Base-by-base conservation (phyloP, 768 basidiomycete genomes). In the Hortiboletus flavorubellus region DNA sequence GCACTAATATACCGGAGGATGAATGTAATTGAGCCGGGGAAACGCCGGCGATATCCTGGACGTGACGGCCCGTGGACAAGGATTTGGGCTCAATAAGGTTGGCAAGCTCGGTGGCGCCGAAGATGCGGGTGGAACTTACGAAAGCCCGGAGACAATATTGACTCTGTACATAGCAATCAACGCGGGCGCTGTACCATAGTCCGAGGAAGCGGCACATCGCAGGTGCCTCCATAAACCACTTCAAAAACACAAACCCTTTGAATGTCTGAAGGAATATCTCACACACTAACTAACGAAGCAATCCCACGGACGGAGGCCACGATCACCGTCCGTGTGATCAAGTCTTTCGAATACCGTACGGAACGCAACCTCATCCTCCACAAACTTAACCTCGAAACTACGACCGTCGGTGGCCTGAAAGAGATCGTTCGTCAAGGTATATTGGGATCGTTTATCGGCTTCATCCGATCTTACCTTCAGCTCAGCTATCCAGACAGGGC, bases 281-380 rank as follows among this genome's bases (percentile, higher is more conserved):
- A 79, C 52, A 63, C 72, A 34, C 76, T 85, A 40, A 85, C 86
- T 41, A 93, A 87, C 73, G 74, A 80, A 50, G 76, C 83, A 30
- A 76, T 80, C 3, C 88, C 92, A 10, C 79, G 74, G 61, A 86
- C 87, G 3, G 78, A 84, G 57, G 92, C 93, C 21, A 93, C 92
- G 5, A 74, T 98, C 54, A 98, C 96, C 8, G 71, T 98, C 46
- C 86, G 96, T 33, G 80, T 98, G 58, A 91, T 99, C 76, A 99
- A 99, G 69, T 93, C 91, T 18, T 96, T 99, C 69, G 86, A 85
- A 66, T 98, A 84, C 71, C 83, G 96, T 52, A 98, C 94, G 51
- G 89, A 93, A 68, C 87, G 87, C 62, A 87, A 83, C 66, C 80
- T 98, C 60, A 86, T 99, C 49, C 78, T 98, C 48, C 89, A 86